Percentiles rank a stretch among this genome's conserved stretches.
These are phyloP conservation scores for Hanseniaspora mollemarum DNA, from an alignment of 805 yeast species.

Conservation along the genomic window DNA sequence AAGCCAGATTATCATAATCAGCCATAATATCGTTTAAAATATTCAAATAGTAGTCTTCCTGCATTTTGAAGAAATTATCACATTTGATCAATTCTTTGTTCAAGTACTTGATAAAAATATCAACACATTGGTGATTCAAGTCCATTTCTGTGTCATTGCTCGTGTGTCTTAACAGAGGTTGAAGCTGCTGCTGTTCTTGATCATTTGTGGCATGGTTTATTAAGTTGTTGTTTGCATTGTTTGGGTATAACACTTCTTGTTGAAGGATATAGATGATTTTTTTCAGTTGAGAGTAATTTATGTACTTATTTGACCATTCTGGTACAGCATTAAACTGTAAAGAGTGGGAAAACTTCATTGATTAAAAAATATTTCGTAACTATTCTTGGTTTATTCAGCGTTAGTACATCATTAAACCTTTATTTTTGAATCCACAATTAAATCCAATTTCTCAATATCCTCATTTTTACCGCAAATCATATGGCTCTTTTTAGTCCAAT, in stretches of 20 bases:
- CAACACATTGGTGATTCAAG: slow-evolving; percentile 26
- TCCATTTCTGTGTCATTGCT: slow-evolving; percentile 20
- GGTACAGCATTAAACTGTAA: slow-evolving; percentile 96
- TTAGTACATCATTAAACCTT: too few species aligned
- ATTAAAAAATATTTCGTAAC: too few species aligned
- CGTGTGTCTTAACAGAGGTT: slow-evolving; percentile 4
- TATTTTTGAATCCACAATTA: too few species aligned
- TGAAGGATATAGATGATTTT: slow-evolving; percentile 75
- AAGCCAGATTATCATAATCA: slow-evolving; percentile 42
- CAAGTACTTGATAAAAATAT: slow-evolving; percentile 52
- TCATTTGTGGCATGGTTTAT: slow-evolving; percentile 19
- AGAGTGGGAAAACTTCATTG: slow-evolving; percentile 90
- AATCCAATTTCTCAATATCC: too few species aligned
- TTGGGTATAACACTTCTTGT: slow-evolving; percentile 38
- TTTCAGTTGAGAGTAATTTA: slow-evolving; percentile 79
- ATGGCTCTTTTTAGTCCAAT: too few species aligned
- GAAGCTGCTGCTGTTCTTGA: slow-evolving; percentile 8
- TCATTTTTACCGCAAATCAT: too few species aligned
- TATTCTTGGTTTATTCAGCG: not conserved
- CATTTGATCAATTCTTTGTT: slow-evolving; percentile 68
- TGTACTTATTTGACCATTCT: slow-evolving; percentile 89
- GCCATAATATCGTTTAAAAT: slow-evolving; percentile 46
- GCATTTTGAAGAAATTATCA: slow-evolving; percentile 58
- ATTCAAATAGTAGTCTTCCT: slow-evolving; percentile 47
- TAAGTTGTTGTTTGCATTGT: slow-evolving; percentile 16